Evolutionary conservation across 306 rosid species (phyloP).

Genomic region (Lathyrus aphaca): DNA sequence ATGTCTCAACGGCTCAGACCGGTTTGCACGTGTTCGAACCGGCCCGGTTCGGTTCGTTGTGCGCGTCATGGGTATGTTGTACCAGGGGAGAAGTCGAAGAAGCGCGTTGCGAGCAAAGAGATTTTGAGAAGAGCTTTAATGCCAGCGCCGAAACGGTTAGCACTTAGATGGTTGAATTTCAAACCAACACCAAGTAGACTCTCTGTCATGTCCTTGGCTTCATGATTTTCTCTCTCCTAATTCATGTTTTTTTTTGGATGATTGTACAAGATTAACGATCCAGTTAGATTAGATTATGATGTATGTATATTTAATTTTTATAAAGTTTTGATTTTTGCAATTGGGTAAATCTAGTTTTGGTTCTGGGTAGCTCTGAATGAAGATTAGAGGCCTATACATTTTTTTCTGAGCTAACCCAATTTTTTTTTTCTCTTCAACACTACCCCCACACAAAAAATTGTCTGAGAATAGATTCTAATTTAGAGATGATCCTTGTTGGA

Average conservation of each 20-base stretch:
- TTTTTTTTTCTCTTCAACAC: too few species aligned
- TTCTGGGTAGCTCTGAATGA: neutral
- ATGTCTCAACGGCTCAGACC: slow-evolving; percentile 46
- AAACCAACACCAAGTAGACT: slow-evolving; percentile 88
- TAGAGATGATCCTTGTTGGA: too few species aligned
- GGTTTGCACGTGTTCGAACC: slow-evolving; percentile 55
- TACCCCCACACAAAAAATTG: too few species aligned
- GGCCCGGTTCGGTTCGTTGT: slow-evolving; percentile 58
- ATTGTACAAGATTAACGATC: slow-evolving; percentile 42
- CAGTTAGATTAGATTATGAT: slow-evolving; percentile 37
- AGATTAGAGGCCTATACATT: too few species aligned
- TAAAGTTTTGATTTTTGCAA: neutral
- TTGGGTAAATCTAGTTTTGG: neutral
- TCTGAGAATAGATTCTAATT: too few species aligned
- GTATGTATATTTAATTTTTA: slow-evolving; percentile 18
- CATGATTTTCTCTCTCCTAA: neutral
- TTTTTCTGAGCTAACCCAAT: too few species aligned
- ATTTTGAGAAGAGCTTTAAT: slow-evolving; percentile 73
- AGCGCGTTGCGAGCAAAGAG: slow-evolving; percentile 60
- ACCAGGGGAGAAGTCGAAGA: slow-evolving; percentile 55
- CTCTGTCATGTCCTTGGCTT: slow-evolving; percentile 81
- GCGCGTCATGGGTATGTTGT: slow-evolving; percentile 56
- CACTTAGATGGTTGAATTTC: slow-evolving; percentile 81
- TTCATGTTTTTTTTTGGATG: neutral
- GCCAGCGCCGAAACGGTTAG: slow-evolving; percentile 59